Evolutionary conservation across 2,329 filamentous ascomycete species (phyloP), one percentile per base, ranked within the genome.

Genomic region (Aspergillus sp.): DNA sequence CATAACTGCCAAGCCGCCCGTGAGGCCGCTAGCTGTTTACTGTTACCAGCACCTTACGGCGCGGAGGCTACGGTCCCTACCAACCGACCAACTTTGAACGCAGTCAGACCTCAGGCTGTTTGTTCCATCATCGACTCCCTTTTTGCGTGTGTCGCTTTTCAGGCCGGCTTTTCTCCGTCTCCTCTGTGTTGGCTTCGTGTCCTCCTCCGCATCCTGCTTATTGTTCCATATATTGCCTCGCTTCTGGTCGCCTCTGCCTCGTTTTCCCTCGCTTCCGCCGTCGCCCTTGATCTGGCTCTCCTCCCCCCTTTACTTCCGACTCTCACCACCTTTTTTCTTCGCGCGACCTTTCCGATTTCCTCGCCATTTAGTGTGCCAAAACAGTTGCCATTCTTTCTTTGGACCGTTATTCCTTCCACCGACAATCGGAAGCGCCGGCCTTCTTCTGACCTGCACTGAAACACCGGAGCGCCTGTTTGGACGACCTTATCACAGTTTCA

Each of bases 271-370:
- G 23, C 24, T 35, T 39, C 39, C 5, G 21, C 41, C 24, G 21
- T 40, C 47, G 45, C 58, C 48, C 46, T 53, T 55, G 46, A 52
- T 55, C 46, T 52, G 40, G 44, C 24, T 17, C 40, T n/a, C 21
- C 31, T 39, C 54, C 52, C 50, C 54, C 43, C 46, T 46, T 57
- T 51, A 50, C 55, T 23, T 40, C 46, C 46, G 43, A 49, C 52
- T 39, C 41, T 31, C 44, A 53, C 24, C 41, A 41, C 8, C n/a
- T n/a, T 24, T 15, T 9, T 17, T 19, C 12, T 17, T 33, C 15
- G 21, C 48, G 48, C 44, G 44, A 46, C 44, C 44, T 6, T 12
- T 31, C 23, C 23, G 27, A 31, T 31, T 24, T 12, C n/a, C 15
- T 37, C 21, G 48, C 37, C 35, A 7, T 51, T n/a, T 51, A 9